Evolutionary conservation across 2,329 filamentous ascomycete species (phyloP).

Genomic region (Plectosphaerella cucumerina): DNA sequence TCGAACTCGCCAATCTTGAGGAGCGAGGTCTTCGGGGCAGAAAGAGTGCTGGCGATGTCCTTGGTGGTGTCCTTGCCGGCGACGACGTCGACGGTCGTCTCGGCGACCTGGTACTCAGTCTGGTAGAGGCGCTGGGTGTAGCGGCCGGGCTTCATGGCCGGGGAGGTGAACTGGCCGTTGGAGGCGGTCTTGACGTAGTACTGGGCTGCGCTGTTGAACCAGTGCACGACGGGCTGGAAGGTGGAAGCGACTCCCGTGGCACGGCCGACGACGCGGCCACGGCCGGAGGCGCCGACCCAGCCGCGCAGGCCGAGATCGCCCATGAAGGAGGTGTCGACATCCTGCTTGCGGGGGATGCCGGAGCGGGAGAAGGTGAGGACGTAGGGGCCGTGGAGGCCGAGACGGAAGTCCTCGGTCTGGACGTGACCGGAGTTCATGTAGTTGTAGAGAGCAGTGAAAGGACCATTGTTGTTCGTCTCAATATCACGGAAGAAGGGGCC

Average conservation of each 20-base stretch:
- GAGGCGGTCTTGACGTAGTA: constrained; percentile 59
- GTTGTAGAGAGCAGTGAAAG: constrained; percentile 56
- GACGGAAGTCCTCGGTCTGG: constrained; percentile 57
- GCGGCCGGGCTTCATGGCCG: constrained; percentile 62
- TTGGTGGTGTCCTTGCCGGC: constrained; percentile 43
- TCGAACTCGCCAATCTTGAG: constrained; percentile 65
- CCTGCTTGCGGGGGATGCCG: constrained; percentile 43
- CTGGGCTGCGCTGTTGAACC: constrained; percentile 59
- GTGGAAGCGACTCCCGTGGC: constrained; percentile 51
- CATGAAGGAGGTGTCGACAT: constrained; percentile 56
- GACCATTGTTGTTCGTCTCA: constrained; percentile 59
- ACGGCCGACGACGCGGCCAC: constrained; percentile 57
- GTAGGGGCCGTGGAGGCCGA: constrained; percentile 64
- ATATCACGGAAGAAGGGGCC: constrained; percentile 66
- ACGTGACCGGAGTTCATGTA: constrained; percentile 67
- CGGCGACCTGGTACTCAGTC: constrained; percentile 51
- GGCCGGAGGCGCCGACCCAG: constrained; percentile 49
- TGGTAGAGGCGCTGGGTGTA: constrained; percentile 67
- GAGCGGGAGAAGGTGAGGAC: constrained; percentile 56
- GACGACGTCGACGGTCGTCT: constrained; percentile 41
- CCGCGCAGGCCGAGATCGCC: constrained; percentile 51
- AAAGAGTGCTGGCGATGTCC: constrained; percentile 44
- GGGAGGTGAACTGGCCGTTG: constrained; percentile 56
- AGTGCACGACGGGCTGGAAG: constrained; percentile 58
- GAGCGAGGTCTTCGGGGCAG: constrained; percentile 45